Conservation (phyloP, 148 eudicot species). For the Amaranthus cruentus region DNA sequence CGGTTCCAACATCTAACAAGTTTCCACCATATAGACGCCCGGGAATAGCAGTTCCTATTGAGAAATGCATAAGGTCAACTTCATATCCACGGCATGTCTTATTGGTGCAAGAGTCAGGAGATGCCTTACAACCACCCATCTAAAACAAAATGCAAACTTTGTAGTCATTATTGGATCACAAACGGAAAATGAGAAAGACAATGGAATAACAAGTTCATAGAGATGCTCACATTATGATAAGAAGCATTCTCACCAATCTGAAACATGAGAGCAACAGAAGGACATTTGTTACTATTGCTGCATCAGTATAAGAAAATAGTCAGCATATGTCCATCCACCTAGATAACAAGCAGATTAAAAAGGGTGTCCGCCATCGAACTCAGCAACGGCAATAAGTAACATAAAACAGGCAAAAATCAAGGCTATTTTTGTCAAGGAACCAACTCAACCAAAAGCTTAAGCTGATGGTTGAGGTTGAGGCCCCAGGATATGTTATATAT, state of each 20-base stretch:
- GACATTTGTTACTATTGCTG: slow-evolving; percentile 67
- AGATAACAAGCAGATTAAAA: neutral
- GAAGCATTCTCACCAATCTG: slow-evolving; percentile 89
- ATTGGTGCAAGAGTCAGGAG: slow-evolving; percentile 51
- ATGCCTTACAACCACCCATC: slow-evolving; percentile 95
- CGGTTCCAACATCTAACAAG: slow-evolving; percentile 53
- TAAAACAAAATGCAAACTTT: slow-evolving; percentile 16
- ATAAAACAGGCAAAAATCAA: neutral
- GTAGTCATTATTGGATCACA: neutral
- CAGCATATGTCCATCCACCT: slow-evolving; percentile 12
- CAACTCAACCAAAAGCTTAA: too few species aligned
- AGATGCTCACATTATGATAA: slow-evolving; percentile 66
- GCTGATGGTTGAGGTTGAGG: too few species aligned
- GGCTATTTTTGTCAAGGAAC: too few species aligned
- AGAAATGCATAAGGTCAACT: slow-evolving; percentile 93
- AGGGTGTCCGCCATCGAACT: neutral
- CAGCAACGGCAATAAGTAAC: neutral
- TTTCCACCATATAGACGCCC: slow-evolving; percentile 83
- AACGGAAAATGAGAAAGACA: neutral
- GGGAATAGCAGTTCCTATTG: slow-evolving; percentile 82
- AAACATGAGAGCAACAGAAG: slow-evolving; percentile 91
- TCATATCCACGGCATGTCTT: slow-evolving; percentile 80
- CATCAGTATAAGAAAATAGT: slow-evolving; percentile 22
- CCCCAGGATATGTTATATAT: too few species aligned
- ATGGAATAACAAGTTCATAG: neutral